Base-by-base conservation (phyloP, 306 rosid species). In the Inga oerstediana region DNA sequence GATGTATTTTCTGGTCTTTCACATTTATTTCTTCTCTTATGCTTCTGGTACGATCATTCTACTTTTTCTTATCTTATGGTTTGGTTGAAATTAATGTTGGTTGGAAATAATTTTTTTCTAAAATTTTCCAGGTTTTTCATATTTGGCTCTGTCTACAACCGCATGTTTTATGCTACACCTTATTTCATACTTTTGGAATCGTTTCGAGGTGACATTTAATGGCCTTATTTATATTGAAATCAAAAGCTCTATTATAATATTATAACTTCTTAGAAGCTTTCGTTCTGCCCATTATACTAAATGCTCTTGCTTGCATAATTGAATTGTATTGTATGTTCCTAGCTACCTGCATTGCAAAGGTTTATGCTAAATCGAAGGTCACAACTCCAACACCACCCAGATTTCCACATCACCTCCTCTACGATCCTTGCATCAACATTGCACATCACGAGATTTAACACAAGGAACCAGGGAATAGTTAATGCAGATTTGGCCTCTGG, bases 111-210 rank as follows among this genome's bases (percentile, higher is more conserved):
- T 69, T 76, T 24, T 11, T 61, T 62, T 84, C 65, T 43, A 54
- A 35, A 78, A 83, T 70, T 84, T 82, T 85, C 35, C 92, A 97
- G 99, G 99, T 72, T 97, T 97, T 89, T 97, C 98, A 67, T 97
- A 97, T 88, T 86, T 94, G 91, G 98, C 98, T 8, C 99, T 97
- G 69, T 94, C 97, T 64, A 91, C 99, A 30, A 86, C 99, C n/a
- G 98, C 99, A 41, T 97, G 97, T 43, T 97, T 97, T 91, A 97
- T 92, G 99, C 97, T 85, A 82, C 99, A 97, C 88, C 93, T 94
- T 85, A 91, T 97, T 71, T 91, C 94, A 49, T 94, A 97, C 87
- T 94, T 97, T 84, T 97, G 99, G 99, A 94, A 97, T 85, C 97
- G 94, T 69, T 97, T 97, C 67, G 98, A 97, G 99, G 98, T 97